Evolutionary conservation across 1,284 basidiomycete species (phyloP), one percentile per base, ranked within the genome.

Genomic region (Sporisorium reilianum): DNA sequence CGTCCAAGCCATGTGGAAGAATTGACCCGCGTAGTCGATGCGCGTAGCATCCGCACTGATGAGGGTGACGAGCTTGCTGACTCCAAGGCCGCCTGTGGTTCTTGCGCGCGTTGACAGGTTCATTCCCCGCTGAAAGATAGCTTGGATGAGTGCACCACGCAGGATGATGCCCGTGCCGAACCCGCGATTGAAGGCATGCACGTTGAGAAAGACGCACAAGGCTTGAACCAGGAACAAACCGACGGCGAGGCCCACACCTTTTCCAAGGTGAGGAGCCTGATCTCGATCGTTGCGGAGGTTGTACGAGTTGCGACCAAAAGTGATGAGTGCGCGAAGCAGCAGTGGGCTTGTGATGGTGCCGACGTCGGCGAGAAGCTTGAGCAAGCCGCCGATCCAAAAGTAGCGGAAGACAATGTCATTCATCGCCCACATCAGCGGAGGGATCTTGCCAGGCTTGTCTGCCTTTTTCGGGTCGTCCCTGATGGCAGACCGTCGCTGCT

Each of bases 171-270:
- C 66, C 5, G 72, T 59, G 22, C 67, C 48, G 23, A 64, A 73
- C 3, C 74, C 58, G 26, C 72, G 56, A 32, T 75, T 62, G 56
- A 70, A 77, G 34, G 67, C 62, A 49, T 75, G 72, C 2, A 71
- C 71, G 51, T 70, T 77, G 53, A 68, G 44, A 9, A 77, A 54
- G 41, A 70, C 66, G 32, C 64, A 54, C 26, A 71, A n/a, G 8
- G 57, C 55, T n/a, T 77, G 70, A 30, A 75, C 52, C 10, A 67
- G 38, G 49, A 64, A 76, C 9, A 77, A 52, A 16, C 87, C 89
- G 66, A 95, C 88, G 3, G 90, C 89, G 36, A 92, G 87, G 4
- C 93, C 94, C 20, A 95, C 87, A 10, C 93, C 94, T 48, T 85
- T 84, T 3, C 93, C 92, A 34, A 92, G 38, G 46, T 41, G 32